phyloP scores from a whole-genome alignment of 1,139 yeast genomes.

The Pichia sp. region DNA sequence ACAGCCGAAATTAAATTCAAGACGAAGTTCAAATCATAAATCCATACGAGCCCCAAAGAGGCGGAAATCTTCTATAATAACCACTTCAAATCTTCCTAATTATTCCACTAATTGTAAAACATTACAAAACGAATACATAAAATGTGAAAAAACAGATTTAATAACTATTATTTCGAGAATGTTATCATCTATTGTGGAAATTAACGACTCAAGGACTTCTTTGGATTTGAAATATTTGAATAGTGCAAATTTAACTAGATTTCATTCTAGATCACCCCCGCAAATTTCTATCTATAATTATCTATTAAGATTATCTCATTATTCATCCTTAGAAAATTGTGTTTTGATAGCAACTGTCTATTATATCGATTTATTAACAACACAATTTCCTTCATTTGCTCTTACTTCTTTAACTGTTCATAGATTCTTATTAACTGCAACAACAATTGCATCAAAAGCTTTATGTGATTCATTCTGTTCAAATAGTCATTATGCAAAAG shows the following conservation, averaged over 20 bases:
- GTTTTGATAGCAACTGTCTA: constrained; percentile 76
- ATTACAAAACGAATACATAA: constrained; percentile 56
- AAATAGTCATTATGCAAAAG: constrained; percentile 88
- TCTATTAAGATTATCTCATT: constrained; percentile 68
- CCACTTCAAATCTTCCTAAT: not conserved
- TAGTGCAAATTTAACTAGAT: constrained; percentile 58
- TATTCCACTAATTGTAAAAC: constrained; percentile 9
- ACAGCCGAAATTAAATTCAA: no score
- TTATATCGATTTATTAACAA: constrained; percentile 79
- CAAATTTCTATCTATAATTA: constrained; percentile 76
- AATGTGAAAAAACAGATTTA: constrained; percentile 65
- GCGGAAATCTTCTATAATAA: no score
- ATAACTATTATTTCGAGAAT: constrained; percentile 70
- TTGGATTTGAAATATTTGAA: constrained; percentile 21
- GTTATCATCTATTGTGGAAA: constrained; percentile 44
- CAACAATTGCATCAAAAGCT: constrained; percentile 87
- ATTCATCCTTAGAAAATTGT: constrained; percentile 79
- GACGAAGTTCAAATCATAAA: not conserved
- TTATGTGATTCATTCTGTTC: constrained; percentile 93
- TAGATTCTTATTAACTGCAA: constrained; percentile 82
- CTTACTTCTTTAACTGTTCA: constrained; percentile 90
- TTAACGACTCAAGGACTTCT: constrained; percentile 24
- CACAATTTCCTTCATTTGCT: constrained; percentile 73
- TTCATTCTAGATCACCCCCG: constrained; percentile 92
- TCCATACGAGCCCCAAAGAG: no score